These are phyloP conservation scores for Hypoxylon rickii DNA, from an alignment of 495 filamentous ascomycete species.

Conservation along the genomic window DNA sequence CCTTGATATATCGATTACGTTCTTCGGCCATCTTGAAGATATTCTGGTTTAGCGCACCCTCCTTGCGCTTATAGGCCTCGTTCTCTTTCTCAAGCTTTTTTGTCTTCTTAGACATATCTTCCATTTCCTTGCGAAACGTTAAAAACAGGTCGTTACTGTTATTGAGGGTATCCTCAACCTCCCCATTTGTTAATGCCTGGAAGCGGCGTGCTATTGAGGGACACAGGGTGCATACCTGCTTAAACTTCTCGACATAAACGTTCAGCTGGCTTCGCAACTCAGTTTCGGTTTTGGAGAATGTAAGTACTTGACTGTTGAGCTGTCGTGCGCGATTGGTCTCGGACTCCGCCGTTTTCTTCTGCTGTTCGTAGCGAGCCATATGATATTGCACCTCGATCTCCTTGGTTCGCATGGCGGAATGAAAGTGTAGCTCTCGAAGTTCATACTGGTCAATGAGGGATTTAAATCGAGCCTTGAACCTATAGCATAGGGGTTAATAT, in stretches of 20 bases:
- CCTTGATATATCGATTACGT: constrained; percentile 77
- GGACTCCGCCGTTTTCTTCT: constrained; percentile 81
- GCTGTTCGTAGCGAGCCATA: constrained; percentile 81
- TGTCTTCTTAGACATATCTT: constrained; percentile 99
- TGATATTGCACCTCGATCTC: constrained; percentile 96
- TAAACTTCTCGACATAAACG: constrained; percentile 99
- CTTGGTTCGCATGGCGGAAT: constrained; percentile 85
- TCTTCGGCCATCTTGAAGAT: constrained; percentile 99
- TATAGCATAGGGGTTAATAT: constrained; percentile 46
- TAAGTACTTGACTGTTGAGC: constrained; percentile 87
- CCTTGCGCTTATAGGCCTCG: constrained; percentile 84
- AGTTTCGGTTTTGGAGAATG: constrained; percentile 93
- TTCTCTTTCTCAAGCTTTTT: constrained; percentile 98
- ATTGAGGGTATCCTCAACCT: constrained; percentile 99
- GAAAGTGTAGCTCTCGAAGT: constrained; percentile 87
- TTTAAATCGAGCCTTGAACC: constrained; percentile 88
- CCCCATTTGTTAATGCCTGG: constrained; percentile 42
- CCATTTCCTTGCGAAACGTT: constrained; percentile 99
- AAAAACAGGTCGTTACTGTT: constrained; percentile 98
- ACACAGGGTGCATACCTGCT: constrained; percentile 74
- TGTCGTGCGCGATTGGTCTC: constrained; percentile 79
- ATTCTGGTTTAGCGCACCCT: constrained; percentile 90
- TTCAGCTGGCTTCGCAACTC: constrained; percentile 94
- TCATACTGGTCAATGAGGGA: constrained; percentile 95
- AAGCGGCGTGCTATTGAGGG: constrained; percentile 33